Evolutionary conservation across 1,139 yeast species (phyloP).

Genomic region (Saccharomyces hybrid): DNA sequence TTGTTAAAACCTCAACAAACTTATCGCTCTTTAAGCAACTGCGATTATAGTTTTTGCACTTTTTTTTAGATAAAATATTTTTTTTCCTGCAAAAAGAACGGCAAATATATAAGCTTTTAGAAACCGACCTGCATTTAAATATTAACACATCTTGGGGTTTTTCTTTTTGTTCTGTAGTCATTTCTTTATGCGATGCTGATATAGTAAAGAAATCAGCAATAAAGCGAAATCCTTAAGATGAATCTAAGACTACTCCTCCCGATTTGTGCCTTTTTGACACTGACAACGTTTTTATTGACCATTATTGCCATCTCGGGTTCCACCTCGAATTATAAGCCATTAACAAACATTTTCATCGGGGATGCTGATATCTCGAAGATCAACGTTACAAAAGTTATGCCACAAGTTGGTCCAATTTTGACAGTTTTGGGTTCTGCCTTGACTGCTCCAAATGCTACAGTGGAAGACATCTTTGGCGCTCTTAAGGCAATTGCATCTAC

Average conservation of each 20-base stretch:
- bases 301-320: slow-evolving; percentile 29
- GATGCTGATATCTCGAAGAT: slow-evolving; percentile 29
- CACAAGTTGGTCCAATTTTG: slow-evolving; percentile 24
- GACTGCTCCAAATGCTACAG: slow-evolving; percentile 17
- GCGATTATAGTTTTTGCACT: no score
- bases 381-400: slow-evolving; percentile 30
- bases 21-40: no score
- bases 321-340: slow-evolving; percentile 25
- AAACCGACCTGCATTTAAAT: no score
- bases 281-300: slow-evolving; percentile 16
- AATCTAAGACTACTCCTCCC: slow-evolving; percentile 9
- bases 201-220: no score
- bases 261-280: slow-evolving; percentile 16
- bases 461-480: slow-evolving; percentile 19
- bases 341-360: slow-evolving; percentile 28
- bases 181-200: no score
- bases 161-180: no score
- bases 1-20: no score
- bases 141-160: no score
- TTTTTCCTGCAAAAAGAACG: no score
- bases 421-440: slow-evolving; percentile 25
- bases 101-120: no score
- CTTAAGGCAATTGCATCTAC: slow-evolving; percentile 23
- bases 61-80: no score
- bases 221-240: no score